Evolutionary conservation across 495 filamentous ascomycete species (phyloP).

Genomic region (Penicillium roqueforti): DNA sequence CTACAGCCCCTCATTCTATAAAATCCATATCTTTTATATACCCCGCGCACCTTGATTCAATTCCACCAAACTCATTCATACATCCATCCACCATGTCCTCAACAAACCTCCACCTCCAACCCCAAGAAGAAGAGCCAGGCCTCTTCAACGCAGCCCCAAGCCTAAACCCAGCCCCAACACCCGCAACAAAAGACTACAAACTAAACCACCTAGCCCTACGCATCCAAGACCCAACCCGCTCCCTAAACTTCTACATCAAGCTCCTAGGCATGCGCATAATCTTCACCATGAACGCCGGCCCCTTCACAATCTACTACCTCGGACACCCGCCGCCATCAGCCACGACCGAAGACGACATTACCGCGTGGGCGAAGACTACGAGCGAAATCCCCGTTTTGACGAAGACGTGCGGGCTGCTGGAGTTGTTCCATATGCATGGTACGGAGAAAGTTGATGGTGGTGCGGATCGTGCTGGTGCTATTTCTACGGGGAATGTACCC

Average conservation of each 20-base stretch:
- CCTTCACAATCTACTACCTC: conserved; percentile 44
- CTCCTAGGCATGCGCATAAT: conserved; percentile 47
- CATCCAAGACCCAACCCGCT: conserved; percentile 35
- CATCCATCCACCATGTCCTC: not conserved
- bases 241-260: conserved; percentile 43
- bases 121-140: conserved; percentile 24
- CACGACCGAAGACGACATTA: conserved; percentile 16
- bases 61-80: not conserved
- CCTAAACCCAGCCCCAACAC: conserved; percentile 25
- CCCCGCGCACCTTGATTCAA: not conserved
- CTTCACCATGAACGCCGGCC: conserved; percentile 44
- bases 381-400: conserved; percentile 26
- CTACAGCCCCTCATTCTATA: not conserved
- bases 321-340: conserved; percentile 31
- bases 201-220: conserved; percentile 46
- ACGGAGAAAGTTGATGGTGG: conserved; percentile 21
- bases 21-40: not conserved
- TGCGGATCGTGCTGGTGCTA: not conserved
- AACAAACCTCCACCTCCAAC: conserved; percentile 12
- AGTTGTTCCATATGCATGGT: conserved; percentile 37
- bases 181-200: conserved; percentile 37
- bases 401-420: conserved; percentile 31
- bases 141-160: conserved; percentile 27
- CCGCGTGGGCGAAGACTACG: conserved; percentile 25
- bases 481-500: conserved; percentile 30